Conservation (phyloP, 2,329 filamentous ascomycete genomes). For the Curvularia lunata region DNA sequence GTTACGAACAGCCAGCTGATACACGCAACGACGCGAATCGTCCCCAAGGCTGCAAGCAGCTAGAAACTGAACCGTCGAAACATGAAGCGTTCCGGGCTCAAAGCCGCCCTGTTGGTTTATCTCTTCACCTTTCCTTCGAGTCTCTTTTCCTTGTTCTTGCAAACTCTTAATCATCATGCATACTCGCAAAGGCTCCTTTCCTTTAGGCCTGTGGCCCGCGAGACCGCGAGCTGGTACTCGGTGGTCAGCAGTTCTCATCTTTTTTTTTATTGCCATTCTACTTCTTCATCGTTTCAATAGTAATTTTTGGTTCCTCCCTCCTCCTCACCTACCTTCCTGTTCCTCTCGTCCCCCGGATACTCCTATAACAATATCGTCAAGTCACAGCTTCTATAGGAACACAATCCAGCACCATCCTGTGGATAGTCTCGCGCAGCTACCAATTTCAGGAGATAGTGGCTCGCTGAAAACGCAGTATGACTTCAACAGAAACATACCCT, state of each 20-base stretch:
- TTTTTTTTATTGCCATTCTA: constrained; percentile 18
- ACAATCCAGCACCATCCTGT: neutral
- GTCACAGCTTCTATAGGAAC: neutral
- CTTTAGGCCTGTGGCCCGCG: constrained; percentile 10
- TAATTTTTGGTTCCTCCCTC: constrained; percentile 17
- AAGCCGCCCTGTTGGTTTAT: neutral
- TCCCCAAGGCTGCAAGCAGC: neutral
- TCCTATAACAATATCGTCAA: constrained; percentile 1
- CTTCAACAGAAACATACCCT: neutral
- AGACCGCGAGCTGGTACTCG: constrained; percentile 19
- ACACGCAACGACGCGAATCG: constrained; percentile 7
- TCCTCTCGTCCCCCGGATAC: constrained; percentile 24
- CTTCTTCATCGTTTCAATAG: constrained; percentile 15
- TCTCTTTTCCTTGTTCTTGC: neutral
- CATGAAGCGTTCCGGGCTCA: neutral
- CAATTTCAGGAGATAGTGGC: neutral
- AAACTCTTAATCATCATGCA: constrained; percentile 13
- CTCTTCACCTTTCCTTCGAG: neutral
- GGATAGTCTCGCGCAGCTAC: neutral
- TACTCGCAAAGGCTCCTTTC: constrained; percentile 17
- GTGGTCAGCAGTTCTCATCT: constrained; percentile 21
- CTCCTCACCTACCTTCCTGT: constrained; percentile 20
- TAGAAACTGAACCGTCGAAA: neutral
- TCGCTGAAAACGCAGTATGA: constrained; percentile 1
- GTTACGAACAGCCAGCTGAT: constrained; percentile 2